Percentiles rank a stretch among this genome's conserved stretches.
These are phyloP conservation scores for Dillenia suffruticosa DNA, from an alignment of 164 flowering plant genomes.

Conservation along the genomic window DNA sequence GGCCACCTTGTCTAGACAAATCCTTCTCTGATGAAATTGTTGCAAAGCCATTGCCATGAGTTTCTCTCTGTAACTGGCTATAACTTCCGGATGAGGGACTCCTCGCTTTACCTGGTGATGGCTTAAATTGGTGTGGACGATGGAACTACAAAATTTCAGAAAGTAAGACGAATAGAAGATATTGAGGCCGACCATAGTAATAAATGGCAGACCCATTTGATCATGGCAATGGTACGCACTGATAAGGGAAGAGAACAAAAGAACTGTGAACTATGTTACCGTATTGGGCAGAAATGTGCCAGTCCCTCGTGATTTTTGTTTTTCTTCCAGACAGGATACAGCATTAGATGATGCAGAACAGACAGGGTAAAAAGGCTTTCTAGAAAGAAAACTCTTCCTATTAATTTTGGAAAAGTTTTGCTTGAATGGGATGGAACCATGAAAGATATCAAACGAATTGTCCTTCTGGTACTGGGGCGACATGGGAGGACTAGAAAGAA, in stretches of 20 bases:
- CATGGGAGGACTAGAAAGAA: slow-evolving; percentile 12
- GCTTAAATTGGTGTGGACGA: slow-evolving; percentile 34
- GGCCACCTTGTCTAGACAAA: slow-evolving; percentile 30
- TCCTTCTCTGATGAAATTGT: slow-evolving; percentile 16
- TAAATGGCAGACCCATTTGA: slow-evolving; percentile 2
- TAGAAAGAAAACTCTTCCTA: slow-evolving; percentile 37
- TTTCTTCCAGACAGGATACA: slow-evolving; percentile 41
- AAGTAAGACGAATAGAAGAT: slow-evolving; percentile 6
- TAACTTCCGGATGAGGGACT: slow-evolving; percentile 17
- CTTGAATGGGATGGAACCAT: slow-evolving; percentile 26
- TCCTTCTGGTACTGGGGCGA: slow-evolving; percentile 22
- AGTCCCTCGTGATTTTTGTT: slow-evolving; percentile 62
- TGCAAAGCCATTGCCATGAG: slow-evolving; percentile 38
- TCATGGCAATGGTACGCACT: background rate
- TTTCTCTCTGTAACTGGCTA: slow-evolving; percentile 26
- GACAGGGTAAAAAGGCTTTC: slow-evolving; percentile 32
- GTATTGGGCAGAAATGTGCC: slow-evolving; percentile 81
- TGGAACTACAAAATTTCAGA: slow-evolving; percentile 51
- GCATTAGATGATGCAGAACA: slow-evolving; percentile 32
- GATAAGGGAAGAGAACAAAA: slow-evolving; percentile 12
- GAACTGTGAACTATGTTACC: slow-evolving; percentile 37
- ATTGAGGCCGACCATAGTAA: slow-evolving; percentile 1
- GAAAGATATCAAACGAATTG: slow-evolving; percentile 32
- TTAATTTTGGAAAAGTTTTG: slow-evolving; percentile 26
- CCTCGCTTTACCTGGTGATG: slow-evolving; percentile 42